Percentiles rank a stretch among this genome's conserved stretches.
phyloP scores from a whole-genome alignment of 1,284 basidiomycete species.

The Termitomyces sp. region DNA sequence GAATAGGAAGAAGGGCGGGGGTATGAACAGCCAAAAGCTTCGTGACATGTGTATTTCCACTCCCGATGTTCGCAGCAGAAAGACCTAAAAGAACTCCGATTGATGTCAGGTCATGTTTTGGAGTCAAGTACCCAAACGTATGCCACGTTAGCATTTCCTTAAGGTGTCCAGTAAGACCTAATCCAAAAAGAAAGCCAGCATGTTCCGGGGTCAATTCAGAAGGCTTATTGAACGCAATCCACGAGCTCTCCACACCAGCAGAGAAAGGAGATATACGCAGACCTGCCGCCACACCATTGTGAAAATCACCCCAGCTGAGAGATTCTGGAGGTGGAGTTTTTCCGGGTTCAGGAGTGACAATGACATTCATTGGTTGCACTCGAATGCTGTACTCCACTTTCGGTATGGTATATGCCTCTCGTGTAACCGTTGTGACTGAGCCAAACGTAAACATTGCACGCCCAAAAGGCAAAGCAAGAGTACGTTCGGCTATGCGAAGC shows the following conservation, averaged over 20 bases:
- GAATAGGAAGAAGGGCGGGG: constrained; percentile 84
- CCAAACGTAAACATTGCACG: constrained; percentile 87
- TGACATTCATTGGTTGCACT: constrained; percentile 63
- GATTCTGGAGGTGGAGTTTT: constrained; percentile 63
- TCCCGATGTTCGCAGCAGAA: constrained; percentile 88
- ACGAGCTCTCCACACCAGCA: constrained; percentile 80
- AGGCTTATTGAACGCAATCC: constrained; percentile 92
- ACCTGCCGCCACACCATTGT: constrained; percentile 93
- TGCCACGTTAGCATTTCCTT: constrained; percentile 86
- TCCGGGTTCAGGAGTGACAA: constrained; percentile 57
- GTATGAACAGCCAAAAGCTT: constrained; percentile 92
- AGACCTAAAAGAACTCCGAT: constrained; percentile 91
- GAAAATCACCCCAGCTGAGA: constrained; percentile 91
- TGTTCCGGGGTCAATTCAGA: constrained; percentile 84
- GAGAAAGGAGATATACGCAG: constrained; percentile 77
- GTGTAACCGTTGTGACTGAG: constrained; percentile 63
- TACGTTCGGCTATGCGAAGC: constrained; percentile 76
- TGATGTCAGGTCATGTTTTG: constrained; percentile 92
- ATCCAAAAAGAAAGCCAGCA: constrained; percentile 90
- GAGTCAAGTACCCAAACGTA: constrained; percentile 87
- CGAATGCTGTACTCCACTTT: constrained; percentile 77
- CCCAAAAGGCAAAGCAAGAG: constrained; percentile 81
- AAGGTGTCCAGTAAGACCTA: constrained; percentile 90
- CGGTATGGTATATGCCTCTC: constrained; percentile 75
- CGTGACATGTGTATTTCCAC: constrained; percentile 81